Percentiles rank a stretch among this genome's conserved stretches.
Conservation (phyloP, 192 early-diverging fungal genomes). For the Podochytrium sp. region DNA sequence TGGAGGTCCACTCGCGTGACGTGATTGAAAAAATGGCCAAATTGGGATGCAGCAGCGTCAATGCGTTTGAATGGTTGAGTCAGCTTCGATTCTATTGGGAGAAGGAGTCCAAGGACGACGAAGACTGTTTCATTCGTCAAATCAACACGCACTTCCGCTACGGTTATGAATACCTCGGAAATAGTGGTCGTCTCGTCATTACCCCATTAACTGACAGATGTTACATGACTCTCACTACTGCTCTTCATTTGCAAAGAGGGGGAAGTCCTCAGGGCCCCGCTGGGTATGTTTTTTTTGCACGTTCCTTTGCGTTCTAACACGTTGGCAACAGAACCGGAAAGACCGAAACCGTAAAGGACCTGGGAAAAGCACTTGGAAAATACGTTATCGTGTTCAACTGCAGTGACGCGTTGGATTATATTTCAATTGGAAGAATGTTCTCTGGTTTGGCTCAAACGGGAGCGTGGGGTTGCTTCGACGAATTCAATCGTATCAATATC, state of each 20-base stretch:
- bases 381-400: slow-evolving; percentile 68
- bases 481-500: slow-evolving; percentile 70
- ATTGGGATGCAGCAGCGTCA: slow-evolving; percentile 50
- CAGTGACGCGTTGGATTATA: slow-evolving; percentile 65
- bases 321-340: slow-evolving; percentile 52
- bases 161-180: slow-evolving; percentile 62
- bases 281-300: no score
- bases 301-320: not conserved
- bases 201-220: slow-evolving; percentile 66
- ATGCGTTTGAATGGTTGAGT: slow-evolving; percentile 63
- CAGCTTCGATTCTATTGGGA: slow-evolving; percentile 69
- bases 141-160: slow-evolving; percentile 66
- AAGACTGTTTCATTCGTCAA: slow-evolving; percentile 65
- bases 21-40: slow-evolving; percentile 63
- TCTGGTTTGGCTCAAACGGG: slow-evolving; percentile 64
- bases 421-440: slow-evolving; percentile 65
- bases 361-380: slow-evolving; percentile 62
- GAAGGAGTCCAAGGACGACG: slow-evolving; percentile 61
- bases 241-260: slow-evolving; percentile 56
- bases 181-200: slow-evolving; percentile 62
- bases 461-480: slow-evolving; percentile 70
- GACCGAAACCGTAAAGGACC: slow-evolving; percentile 67
- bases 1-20: slow-evolving; percentile 67
- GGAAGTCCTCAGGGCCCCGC: slow-evolving; percentile 62
- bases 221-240: slow-evolving; percentile 66